Evolutionary conservation across 139 green algal species (phyloP), one percentile per base, ranked within the genome.

Genomic region (Chlorella sp.): DNA sequence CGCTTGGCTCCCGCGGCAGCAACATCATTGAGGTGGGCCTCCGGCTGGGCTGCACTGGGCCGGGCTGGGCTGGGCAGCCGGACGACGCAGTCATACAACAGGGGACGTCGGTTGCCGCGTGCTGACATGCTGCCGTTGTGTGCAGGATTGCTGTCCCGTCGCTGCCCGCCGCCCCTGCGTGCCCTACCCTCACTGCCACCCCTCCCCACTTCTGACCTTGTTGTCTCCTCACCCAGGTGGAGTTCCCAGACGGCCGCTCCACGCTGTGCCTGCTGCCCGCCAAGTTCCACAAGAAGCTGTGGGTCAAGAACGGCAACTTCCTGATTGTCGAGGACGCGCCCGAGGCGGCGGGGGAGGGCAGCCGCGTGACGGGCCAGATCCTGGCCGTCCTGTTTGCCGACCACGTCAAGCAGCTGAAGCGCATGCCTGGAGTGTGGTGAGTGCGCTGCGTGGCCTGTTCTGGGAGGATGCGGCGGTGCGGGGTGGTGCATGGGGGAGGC

Each of bases 251-350:
- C 65, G 92, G 93, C 5, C 73, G 81, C 11, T 46, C 76, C 7
- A 92, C 91, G 19, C 81, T 97, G 36, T 87, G 84, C 54, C 67
- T 97, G 34, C 90, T 97, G 86, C 94, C 94, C 8, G 88, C 91
- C 2, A 90, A 90, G 54, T 97, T 97, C 81, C 93, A 95, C 86
- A 94, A 94, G 65, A 96, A 95, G 85, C 84, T 97, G 65, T 97
- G 92, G 92, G 91, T 97, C 13, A 87, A 88, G 30, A 88, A 90
- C 17, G 94, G 94, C 43, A 92, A 89, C 34, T 97, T 80, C 78
- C 32, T 96, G 0, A 85, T 96, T 2, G 78, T 96, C 0, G 89
- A 94, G 54, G 76, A 89, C 1, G n/a, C 65, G 34, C 7, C 44
- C 22, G 90, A 94, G 62, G 36, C 28, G 19, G 68, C 43, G 28